These are phyloP conservation scores for Setomelanomma holmii DNA, from an alignment of 2,329 filamentous ascomycete genomes.

Conservation along the genomic window DNA sequence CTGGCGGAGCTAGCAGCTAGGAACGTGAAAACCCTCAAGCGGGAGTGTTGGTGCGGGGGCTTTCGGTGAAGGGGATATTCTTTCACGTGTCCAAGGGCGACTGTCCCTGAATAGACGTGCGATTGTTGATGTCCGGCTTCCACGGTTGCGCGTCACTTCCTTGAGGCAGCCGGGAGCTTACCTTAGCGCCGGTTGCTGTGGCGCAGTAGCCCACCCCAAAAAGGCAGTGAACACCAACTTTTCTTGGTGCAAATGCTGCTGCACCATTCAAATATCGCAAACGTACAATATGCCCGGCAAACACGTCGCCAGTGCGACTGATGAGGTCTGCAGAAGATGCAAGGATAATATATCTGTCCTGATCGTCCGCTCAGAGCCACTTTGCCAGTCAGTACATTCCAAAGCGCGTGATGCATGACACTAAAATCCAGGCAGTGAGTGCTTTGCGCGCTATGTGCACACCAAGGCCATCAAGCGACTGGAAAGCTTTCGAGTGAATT, in stretches of 20 bases:
- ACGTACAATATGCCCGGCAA: constrained; percentile 43
- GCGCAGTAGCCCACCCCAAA: constrained; percentile 15
- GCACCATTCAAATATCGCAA: constrained; percentile 9
- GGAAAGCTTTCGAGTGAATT: constrained; percentile 66
- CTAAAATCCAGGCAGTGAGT: constrained; percentile 60
- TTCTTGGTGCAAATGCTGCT: neutral
- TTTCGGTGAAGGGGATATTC: neutral
- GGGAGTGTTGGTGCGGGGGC: constrained; percentile 2
- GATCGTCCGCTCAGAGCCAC: constrained; percentile 63
- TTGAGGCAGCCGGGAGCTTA: constrained; percentile 11
- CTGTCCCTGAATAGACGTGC: neutral
- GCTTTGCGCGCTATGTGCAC: constrained; percentile 79
- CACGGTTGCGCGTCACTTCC: constrained; percentile 29
- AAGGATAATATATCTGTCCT: constrained; percentile 58
- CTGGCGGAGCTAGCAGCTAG: constrained; percentile 29
- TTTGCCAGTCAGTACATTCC: constrained; percentile 62
- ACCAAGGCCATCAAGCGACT: constrained; percentile 83
- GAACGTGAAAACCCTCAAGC: constrained; percentile 1
- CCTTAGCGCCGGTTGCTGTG: constrained; percentile 22
- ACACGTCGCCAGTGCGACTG: constrained; percentile 17
- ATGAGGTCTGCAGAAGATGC: constrained; percentile 63
- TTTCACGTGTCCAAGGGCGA: constrained; percentile 1
- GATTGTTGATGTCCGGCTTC: constrained; percentile 2
- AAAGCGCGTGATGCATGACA: neutral
- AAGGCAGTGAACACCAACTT: constrained; percentile 1